phyloP scores from a whole-genome alignment of 371 early-diverging fungal genomes.

The Choanephora cucurbitarum region DNA sequence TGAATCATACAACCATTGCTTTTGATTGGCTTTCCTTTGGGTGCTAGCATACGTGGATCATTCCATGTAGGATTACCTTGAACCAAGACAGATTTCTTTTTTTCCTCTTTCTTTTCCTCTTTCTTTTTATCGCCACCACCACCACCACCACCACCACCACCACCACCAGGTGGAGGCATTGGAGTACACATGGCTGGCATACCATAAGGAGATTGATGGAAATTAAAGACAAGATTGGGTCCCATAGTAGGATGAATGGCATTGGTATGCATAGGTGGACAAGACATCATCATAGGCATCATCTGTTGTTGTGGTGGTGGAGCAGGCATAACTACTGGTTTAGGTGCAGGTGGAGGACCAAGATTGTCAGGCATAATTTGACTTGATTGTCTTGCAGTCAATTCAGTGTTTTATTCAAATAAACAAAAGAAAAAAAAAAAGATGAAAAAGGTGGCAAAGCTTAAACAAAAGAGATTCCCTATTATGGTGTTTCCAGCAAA shows the following conservation, averaged over 20 bases:
- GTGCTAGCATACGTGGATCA: constrained; percentile 13
- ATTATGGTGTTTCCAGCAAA: constrained; percentile 4
- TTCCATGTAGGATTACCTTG: constrained; percentile 25
- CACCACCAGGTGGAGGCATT: not conserved
- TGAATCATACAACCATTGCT: not conserved
- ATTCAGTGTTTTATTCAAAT: too few species aligned
- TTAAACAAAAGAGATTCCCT: not conserved
- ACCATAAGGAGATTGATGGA: constrained; percentile 6
- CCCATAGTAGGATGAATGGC: constrained; percentile 16
- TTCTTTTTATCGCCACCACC: not conserved
- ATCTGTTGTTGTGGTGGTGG: constrained; percentile 2
- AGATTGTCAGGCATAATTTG: constrained; percentile 3
- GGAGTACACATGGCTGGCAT: not conserved
- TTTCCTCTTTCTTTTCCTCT: constrained; percentile 7
- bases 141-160: not conserved
- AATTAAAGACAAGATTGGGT: constrained; percentile 25
- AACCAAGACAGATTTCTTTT: constrained; percentile 7
- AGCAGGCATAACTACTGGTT: constrained; percentile 11
- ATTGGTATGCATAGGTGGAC: not conserved
- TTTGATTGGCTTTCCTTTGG: constrained; percentile 14
- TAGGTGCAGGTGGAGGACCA: constrained; percentile 10
- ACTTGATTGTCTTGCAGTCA: too few species aligned
- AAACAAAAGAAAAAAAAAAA: constrained; percentile 4
- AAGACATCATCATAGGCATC: constrained; percentile 8
- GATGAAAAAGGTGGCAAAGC: not conserved